These are phyloP conservation scores for Flaveria floridana DNA, from an alignment of 140 eudicot genomes.

Conservation along the genomic window DNA sequence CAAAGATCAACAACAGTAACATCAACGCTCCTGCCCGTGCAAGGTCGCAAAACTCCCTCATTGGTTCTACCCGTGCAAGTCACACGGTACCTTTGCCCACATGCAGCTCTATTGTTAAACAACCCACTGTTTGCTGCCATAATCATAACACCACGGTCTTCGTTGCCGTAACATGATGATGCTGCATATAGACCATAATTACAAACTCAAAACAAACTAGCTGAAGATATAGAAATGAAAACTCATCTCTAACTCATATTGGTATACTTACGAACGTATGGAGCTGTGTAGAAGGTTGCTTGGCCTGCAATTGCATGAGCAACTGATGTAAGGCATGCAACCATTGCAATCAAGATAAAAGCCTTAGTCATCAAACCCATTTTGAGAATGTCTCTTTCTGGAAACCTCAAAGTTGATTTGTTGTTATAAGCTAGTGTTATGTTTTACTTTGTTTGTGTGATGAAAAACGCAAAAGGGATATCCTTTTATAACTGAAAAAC, in stretches of 20 bases:
- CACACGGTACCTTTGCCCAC: slow-evolving; percentile 44
- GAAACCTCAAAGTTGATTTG: neutral
- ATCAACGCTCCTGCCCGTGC: slow-evolving; percentile 35
- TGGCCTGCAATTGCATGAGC: slow-evolving; percentile 40
- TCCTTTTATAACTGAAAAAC: neutral
- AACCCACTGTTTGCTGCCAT: slow-evolving; percentile 46
- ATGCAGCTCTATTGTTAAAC: slow-evolving; percentile 41
- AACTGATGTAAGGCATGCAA: slow-evolving; percentile 32
- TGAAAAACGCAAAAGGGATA: neutral
- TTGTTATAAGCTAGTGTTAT: no score
- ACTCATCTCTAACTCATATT: neutral
- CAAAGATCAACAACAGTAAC: slow-evolving; percentile 58
- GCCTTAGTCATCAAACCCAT: slow-evolving; percentile 26
- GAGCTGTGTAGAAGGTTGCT: slow-evolving; percentile 43
- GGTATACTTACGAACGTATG: slow-evolving; percentile 31
- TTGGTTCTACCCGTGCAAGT: slow-evolving; percentile 48
- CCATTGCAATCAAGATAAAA: slow-evolving; percentile 26
- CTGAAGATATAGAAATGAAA: neutral
- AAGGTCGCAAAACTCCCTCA: slow-evolving; percentile 33
- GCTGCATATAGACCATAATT: slow-evolving; percentile 28
- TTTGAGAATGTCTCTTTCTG: neutral
- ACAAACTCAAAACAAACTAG: neutral
- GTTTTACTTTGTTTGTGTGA: no score
- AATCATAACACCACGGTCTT: slow-evolving; percentile 44
- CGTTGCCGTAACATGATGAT: slow-evolving; percentile 43